phyloP scores from a whole-genome alignment of 202 grass and related monocot genomes.

The Setaria italica region DNA sequence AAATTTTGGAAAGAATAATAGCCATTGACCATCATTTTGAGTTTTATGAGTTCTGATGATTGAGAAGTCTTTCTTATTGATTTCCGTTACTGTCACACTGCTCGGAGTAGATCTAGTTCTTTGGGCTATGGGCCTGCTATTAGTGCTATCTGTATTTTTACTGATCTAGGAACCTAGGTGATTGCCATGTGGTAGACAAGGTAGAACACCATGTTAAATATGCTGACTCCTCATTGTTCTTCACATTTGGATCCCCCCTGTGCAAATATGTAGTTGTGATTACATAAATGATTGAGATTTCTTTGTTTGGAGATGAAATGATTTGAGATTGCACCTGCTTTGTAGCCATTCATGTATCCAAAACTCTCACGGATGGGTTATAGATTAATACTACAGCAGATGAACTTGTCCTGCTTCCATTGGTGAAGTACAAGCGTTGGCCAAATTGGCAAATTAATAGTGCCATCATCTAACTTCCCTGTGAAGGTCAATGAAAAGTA shows the following conservation, averaged over 20 bases:
- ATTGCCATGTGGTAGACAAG: neutral
- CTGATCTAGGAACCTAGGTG: conserved; percentile 1
- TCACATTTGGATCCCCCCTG: neutral
- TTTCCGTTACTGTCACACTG: neutral
- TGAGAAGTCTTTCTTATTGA: neutral
- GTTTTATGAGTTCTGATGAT: conserved; percentile 18
- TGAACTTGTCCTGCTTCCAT: neutral
- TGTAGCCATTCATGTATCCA: neutral
- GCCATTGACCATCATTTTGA: conserved; percentile 8
- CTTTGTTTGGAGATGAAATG: conserved; percentile 6
- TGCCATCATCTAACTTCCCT: neutral
- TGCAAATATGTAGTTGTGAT: neutral
- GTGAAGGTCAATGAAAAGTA: neutral
- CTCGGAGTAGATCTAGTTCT: neutral
- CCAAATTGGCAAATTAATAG: neutral
- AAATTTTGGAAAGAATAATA: conserved; percentile 41
- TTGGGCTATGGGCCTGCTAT: neutral
- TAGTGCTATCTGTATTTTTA: neutral
- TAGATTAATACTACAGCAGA: neutral
- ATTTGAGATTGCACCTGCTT: neutral
- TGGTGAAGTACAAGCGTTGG: neutral
- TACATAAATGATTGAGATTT: neutral
- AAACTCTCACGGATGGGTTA: neutral
- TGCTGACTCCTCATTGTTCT: neutral
- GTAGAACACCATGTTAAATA: neutral